These are phyloP conservation scores for Vaucheria bursata DNA, from an alignment of 352 stramenopile species.

Conservation along the genomic window DNA sequence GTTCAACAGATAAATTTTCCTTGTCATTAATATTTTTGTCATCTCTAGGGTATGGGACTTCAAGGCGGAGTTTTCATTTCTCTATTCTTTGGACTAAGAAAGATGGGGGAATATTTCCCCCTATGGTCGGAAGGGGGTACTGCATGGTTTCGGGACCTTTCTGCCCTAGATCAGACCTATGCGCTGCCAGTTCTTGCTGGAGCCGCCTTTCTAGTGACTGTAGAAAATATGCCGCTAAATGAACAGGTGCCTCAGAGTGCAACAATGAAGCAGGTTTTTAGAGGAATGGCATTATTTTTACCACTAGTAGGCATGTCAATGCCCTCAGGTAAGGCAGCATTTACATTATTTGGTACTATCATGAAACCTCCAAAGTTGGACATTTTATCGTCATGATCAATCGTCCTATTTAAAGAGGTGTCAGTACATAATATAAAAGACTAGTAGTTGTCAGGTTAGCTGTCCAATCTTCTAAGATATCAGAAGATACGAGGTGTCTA, in stretches of 20 bases:
- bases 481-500: too few relatives aligned
- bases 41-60: neutral
- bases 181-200: neutral
- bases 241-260: neutral
- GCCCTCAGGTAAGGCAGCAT: too few relatives aligned
- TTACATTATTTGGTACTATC: too few relatives aligned
- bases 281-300: neutral
- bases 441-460: too few relatives aligned
- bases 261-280: neutral
- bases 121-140: neutral
- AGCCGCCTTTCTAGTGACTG: neutral
- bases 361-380: too few relatives aligned
- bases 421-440: too few relatives aligned
- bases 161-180: neutral
- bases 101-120: neutral
- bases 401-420: too few relatives aligned
- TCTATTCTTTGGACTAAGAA: neutral
- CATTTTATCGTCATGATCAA: too few relatives aligned
- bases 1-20: neutral
- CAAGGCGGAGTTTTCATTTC: neutral
- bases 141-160: conserved; percentile 3
- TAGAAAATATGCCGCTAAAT: neutral
- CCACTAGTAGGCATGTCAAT: neutral
- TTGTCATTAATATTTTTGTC: neutral
- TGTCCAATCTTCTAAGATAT: too few relatives aligned